These are phyloP conservation scores for Rhizopogon vesiculosus DNA, from an alignment of 768 basidiomycete genomes.

Conservation along the genomic window DNA sequence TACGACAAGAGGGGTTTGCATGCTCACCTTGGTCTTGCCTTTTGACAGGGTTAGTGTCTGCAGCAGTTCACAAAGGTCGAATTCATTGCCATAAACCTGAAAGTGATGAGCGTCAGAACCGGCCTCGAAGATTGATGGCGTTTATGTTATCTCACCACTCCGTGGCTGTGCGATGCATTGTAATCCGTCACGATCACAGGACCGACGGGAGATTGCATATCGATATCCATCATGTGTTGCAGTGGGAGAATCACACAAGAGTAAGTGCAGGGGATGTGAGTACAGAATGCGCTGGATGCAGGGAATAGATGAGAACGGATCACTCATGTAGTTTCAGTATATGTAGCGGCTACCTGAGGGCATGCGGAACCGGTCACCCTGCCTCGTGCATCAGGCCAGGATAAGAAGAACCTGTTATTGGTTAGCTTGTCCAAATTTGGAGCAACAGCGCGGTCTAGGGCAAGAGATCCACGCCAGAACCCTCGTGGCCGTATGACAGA, in stretches of 20 bases:
- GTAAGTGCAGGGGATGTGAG: neutral
- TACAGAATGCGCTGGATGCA: conserved; percentile 12
- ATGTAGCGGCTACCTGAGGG: conserved; percentile 17
- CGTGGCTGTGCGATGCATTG: conserved; percentile 12
- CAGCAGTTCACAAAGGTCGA: conserved; percentile 51
- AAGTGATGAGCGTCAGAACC: conserved; percentile 1
- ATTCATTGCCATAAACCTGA: conserved; percentile 24
- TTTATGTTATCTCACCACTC: conserved; percentile 15
- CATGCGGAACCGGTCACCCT: conserved; percentile 21
- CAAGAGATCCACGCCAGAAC: neutral
- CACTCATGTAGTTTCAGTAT: conserved; percentile 10
- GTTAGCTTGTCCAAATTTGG: neutral
- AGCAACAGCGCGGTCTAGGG: neutral
- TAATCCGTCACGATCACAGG: conserved; percentile 21
- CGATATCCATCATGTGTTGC: conserved; percentile 24
- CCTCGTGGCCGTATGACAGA: neutral
- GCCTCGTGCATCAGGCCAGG: conserved; percentile 26
- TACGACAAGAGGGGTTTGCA: neutral
- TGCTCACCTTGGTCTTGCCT: conserved; percentile 27
- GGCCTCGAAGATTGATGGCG: neutral
- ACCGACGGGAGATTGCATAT: conserved; percentile 27
- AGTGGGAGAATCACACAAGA: neutral
- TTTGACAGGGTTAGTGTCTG: conserved; percentile 45
- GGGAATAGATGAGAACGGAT: conserved; percentile 1
- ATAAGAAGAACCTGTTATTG: neutral